Base-by-base conservation (phyloP, 2,329 filamentous ascomycete genomes). In the Xylaria sp. region DNA sequence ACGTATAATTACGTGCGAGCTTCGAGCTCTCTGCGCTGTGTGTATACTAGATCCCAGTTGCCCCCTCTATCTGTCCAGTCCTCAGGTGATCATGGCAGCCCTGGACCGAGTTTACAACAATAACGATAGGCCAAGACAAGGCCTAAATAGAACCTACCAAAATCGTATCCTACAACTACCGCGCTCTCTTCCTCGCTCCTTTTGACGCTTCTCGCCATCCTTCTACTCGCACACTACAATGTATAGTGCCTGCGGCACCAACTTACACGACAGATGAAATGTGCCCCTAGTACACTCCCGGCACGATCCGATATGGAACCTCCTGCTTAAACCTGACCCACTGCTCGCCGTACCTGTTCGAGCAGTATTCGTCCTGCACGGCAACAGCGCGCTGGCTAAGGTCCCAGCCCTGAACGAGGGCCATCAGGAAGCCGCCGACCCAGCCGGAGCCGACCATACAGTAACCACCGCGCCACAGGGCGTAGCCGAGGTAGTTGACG, bases 401-500 rank as follows among this genome's bases (percentile, higher is more conserved):
- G 53, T 79, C 77, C 39, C 65, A 75, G 6, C 75, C 73, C 68
- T 80, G 78, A 50, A 72, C 74, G 12, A 71, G 39, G 0, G 71
- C 76, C 67, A 81, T 72, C 6, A 71, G 64, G 8, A 77, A 39
- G 0, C 79, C 81, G 11, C 75, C 79, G 17, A 78, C 63, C 78
- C 79, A 80, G 0, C 81, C 81, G 3, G 76, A 75, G 0, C 77
- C 77, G 0, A 78, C 80, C 69, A 82, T 76, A 61, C 69, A 68
- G 70, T 77, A 78, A 6, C 75, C 76, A 21, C 73, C 75, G 39
- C 76, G 72, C 76, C 76, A 78, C 11, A 78, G 72, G 8, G 73
- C 63, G 64, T 77, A 82, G 9, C 80, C 82, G 32, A 78, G 76
- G 65, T 83, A 83, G 67, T 83, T 82, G 72, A 81, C 73, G 67